Evolutionary conservation across 768 basidiomycete species (phyloP).

Genomic region (Pisolithus microcarpus): DNA sequence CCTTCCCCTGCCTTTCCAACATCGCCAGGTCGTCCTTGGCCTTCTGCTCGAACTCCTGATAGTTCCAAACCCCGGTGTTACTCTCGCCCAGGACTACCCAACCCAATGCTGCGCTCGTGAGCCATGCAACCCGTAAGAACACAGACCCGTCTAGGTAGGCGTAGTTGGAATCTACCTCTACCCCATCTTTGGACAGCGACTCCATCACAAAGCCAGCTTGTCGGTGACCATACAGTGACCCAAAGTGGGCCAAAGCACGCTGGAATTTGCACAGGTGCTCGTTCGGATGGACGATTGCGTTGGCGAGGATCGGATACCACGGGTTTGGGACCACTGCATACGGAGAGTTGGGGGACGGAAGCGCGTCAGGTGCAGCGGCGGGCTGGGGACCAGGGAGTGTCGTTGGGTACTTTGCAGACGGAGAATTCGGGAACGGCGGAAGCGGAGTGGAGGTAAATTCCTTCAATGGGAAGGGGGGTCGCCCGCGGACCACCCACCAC

Average conservation of each 20-base stretch:
- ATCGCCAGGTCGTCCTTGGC: constrained; percentile 21
- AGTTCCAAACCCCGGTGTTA: constrained; percentile 22
- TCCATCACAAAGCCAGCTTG: constrained; percentile 27
- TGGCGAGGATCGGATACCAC: constrained; percentile 53
- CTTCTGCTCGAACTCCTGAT: constrained; percentile 21
- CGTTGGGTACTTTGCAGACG: constrained; percentile 17
- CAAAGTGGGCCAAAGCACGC: constrained; percentile 44
- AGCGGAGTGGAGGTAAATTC: constrained; percentile 39
- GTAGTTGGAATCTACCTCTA: constrained; percentile 40
- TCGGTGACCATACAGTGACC: constrained; percentile 37
- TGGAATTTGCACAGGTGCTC: constrained; percentile 48
- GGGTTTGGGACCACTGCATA: constrained; percentile 41
- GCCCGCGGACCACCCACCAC: constrained; percentile 54
- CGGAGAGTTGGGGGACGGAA: constrained; percentile 28
- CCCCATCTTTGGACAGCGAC: constrained; percentile 15
- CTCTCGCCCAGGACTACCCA: constrained; percentile 35
- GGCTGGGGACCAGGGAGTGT: constrained; percentile 16
- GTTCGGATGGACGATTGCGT: constrained; percentile 49
- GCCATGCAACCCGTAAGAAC: constrained; percentile 50
- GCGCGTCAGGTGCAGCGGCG: constrained; percentile 17
- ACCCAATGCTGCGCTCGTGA: constrained; percentile 39
- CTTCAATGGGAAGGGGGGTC: constrained; percentile 41
- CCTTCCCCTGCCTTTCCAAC: constrained; percentile 12
- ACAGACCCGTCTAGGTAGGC: constrained; percentile 50
- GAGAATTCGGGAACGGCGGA: constrained; percentile 12